Evolutionary conservation across 345 rosid species (phyloP).

Genomic region (Populus euphratica): DNA sequence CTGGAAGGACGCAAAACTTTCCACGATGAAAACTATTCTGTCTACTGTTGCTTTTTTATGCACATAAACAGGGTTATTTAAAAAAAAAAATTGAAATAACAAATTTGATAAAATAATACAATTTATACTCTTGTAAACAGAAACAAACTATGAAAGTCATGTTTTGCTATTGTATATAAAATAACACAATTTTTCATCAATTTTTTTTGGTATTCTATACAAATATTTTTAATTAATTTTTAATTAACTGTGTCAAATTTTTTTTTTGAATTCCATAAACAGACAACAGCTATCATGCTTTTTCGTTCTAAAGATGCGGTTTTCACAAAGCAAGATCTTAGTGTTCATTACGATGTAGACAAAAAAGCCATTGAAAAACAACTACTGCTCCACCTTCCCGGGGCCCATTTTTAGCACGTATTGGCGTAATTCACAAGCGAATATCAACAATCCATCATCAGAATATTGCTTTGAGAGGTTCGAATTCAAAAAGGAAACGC

Average conservation of each 20-base stretch:
- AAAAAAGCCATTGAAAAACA: not conserved
- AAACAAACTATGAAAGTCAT: too few relatives aligned
- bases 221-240: too few relatives aligned
- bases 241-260: too few relatives aligned
- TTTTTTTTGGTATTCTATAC: too few relatives aligned
- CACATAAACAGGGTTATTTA: not conserved
- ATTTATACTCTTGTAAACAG: too few relatives aligned
- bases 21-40: not conserved
- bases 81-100: too few relatives aligned
- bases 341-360: not conserved
- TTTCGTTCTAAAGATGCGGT: not conserved
- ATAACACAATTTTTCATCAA: too few relatives aligned
- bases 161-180: too few relatives aligned
- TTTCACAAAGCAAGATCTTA: not conserved
- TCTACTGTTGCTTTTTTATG: not conserved
- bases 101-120: too few relatives aligned
- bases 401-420: not conserved
- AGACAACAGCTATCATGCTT: not conserved
- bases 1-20: not conserved
- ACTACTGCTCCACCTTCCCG: not conserved
- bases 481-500: not conserved
- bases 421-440: constrained; percentile 35
- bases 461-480: not conserved
- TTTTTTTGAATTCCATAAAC: not conserved
- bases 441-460: constrained; percentile 9